Evolutionary conservation across 2,329 filamentous ascomycete species (phyloP), one percentile per base, ranked within the genome.

Genomic region (Aciculosporium take): DNA sequence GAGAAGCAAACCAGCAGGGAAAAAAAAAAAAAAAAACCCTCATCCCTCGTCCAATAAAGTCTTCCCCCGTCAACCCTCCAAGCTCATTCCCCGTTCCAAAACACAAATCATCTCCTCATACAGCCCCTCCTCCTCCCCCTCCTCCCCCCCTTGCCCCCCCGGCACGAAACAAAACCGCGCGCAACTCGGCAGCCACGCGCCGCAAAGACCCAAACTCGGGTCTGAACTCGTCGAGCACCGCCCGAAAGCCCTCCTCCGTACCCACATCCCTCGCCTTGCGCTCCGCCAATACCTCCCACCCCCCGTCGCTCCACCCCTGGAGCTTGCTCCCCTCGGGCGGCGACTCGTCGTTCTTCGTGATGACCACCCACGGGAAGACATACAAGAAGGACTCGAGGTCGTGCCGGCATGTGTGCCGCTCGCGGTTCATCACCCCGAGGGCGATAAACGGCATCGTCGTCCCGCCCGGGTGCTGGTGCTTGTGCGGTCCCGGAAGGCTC

Each of bases 361-460:
- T 40, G 4, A 42, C 10, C 37, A 31, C 38, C 43, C 41, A 45
- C 8, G 48, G 39, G 1, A 56, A 44, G 3, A 53, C 47, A 15
- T 55, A 57, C 4, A 57, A 23, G 24, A 57, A 56, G 0, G 55
- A 51, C 36, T 57, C 55, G 0, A 57, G 45, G 10, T 56, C 54
- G 7, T 56, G 51, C 1, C 50, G 46, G 25, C 53, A 55, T 1
- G 48, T 54, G 7, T 46, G 47, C 7, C 10, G 10, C 2, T 45
- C 39, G 0, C 37, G 12, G 1, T 20, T 37, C 2, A 51, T 38
- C 7, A 54, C 25, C 4, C 45, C 49, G 25, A 57, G 52, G 5
- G 53, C 51, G 48, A 56, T 54, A 25, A 53, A 57, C 3, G 40
- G 41, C 15, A 31, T 42, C 2, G 48, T 51, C 9, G 12, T 20